Base-by-base conservation (phyloP, 306 rosid species). In the Abrus precatorius region DNA sequence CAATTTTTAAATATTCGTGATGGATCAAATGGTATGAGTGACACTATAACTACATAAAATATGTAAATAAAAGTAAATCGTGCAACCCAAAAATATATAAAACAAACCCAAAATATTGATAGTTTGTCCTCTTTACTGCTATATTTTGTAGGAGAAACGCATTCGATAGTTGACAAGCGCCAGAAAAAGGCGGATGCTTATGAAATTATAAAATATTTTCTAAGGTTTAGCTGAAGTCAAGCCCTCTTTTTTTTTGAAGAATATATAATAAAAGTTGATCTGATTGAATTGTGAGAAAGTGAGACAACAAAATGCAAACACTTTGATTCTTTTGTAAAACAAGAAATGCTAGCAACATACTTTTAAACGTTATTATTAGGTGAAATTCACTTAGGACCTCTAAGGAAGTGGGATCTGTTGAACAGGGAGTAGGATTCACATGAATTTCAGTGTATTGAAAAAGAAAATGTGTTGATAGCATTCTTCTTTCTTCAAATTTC, bases 401-500 rank as follows among this genome's bases (percentile, higher is more conserved):
- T 9, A 10, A 59, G 65, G 7, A 59, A 14, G 14, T 30, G 65
- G 41, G 28, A 59, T 6, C n/a, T 59, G 8, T 1, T 29, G 30
- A 59, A 30, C 33, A 61, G 9, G 45, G 29, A 63, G 69, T 36
- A 12, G 29, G 29, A 63, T 4, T 61, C 67, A 1, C 40, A 33
- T 33, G 4, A 34, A 36, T 6, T 33, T 61, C 29, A 34, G 29
- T n/a, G 29, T 1, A 36, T 3, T 43, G 5, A 43, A 12, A 13
- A 34, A 60, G 13, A 6, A 13, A 6, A 3, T 12, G 48, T 2
- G 11, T 0, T 1, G 32, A 6, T 41, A 41, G 4, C 34, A 41
- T 20, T 66, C 7, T 27, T 41, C 34, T 59, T 52, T 56, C 36
- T 57, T 74, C 68, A 57, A 74, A 52, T 71, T 38, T 69, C 65